phyloP scores from a whole-genome alignment of 1,284 basidiomycete genomes.

The Trametes pubescens region DNA sequence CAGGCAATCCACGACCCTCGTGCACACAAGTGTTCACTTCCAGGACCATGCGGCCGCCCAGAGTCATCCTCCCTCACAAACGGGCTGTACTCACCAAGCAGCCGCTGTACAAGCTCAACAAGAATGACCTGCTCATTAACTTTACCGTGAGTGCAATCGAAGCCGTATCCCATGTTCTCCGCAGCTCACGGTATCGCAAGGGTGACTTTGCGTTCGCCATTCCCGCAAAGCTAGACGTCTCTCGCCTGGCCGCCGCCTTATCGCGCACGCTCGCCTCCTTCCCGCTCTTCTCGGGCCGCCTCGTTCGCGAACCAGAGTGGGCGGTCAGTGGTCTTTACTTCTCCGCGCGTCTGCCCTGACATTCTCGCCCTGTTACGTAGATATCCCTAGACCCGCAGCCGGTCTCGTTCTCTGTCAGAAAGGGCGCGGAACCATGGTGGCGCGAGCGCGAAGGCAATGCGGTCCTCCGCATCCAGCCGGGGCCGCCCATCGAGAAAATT shows the following conservation, averaged over 20 bases:
- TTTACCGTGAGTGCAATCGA: slow-evolving; percentile 10
- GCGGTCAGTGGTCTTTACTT: slow-evolving; percentile 5
- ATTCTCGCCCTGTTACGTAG: neutral
- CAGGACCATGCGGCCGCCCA: neutral
- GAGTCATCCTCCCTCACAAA: neutral
- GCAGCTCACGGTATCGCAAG: neutral
- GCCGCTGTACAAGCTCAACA: slow-evolving; percentile 5
- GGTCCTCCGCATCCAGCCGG: slow-evolving; percentile 7
- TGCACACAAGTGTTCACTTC: neutral
- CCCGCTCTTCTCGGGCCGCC: slow-evolving; percentile 13
- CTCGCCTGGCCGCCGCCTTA: neutral
- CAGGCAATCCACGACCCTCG: too few relatives aligned
- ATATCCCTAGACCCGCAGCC: slow-evolving; percentile 10
- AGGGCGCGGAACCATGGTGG: neutral
- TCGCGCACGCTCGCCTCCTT: slow-evolving; percentile 12
- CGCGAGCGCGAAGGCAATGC: neutral
- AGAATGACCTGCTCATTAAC: slow-evolving; percentile 13
- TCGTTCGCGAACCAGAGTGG: slow-evolving; percentile 12
- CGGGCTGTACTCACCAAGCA: neutral
- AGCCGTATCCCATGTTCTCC: neutral
- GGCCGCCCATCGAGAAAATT: slow-evolving; percentile 7
- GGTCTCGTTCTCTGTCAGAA: slow-evolving; percentile 1
- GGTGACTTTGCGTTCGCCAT: slow-evolving; percentile 6
- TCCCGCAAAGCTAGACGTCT: slow-evolving; percentile 5
- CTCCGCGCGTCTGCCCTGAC: too few relatives aligned